Base-by-base conservation (phyloP, 768 basidiomycete species). In the Lyophyllum atratum region DNA sequence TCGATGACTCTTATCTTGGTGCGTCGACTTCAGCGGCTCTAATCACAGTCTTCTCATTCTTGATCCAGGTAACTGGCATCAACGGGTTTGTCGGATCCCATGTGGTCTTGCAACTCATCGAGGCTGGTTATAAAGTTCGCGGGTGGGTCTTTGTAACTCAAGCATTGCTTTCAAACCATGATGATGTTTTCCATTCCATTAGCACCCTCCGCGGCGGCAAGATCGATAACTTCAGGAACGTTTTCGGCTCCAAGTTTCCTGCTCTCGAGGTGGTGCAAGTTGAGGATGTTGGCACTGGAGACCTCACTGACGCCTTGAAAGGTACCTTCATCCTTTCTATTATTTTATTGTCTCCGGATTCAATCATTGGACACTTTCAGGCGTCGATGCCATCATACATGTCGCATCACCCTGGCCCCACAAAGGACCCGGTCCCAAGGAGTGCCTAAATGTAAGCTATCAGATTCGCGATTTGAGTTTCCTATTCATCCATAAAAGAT, bases 271-370 rank as follows among this genome's bases (percentile, higher is more conserved):
- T 66, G 7, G 58, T 67, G 1, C 28, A 51, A 26, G 58, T 70
- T 24, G 46, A 60, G 25, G 66, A 70, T 54, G 51, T 70, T 29
- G 52, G 46, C 6, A 57, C 55, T 2, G 65, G 59, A 24, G 60
- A 68, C 24, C 79, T 82, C 58, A 75, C 80, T 49, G 77, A 79
- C 28, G 78, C 72, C 7, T 72, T 81, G 61, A 73, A 77, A 64
- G 79, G 76, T 21, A 34, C 19, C 11, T 28, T 19, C 3, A 9
- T 14, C 12, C 11, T 31, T 22, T 12, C 14, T 37, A 37, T 4
- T n/a, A 14, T 53, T 7, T 10, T 21, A 25, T 21, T 37, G 17
- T 21, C 29, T 14, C 7, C 15, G 3, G 14, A 33, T 4, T 14
- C 7, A 25, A 39, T n/a, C 34, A 40, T 8, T 12, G 7, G 21